Evolutionary conservation across 1,284 basidiomycete species (phyloP).

Genomic region (Crepidotus sp.): DNA sequence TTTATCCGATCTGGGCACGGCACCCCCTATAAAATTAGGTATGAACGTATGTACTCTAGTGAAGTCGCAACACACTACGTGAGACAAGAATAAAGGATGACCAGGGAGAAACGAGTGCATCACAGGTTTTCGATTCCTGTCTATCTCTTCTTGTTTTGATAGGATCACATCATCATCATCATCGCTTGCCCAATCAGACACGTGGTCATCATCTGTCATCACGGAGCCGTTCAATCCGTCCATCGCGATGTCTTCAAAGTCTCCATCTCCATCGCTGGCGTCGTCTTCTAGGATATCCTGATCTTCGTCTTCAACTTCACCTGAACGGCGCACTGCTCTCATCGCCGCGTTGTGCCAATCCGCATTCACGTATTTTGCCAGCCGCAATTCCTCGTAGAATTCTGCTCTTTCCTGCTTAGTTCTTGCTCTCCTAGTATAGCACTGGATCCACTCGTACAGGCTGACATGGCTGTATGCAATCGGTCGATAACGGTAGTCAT

Average conservation of each 20-base stretch:
- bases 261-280: neutral
- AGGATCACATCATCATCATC: neutral
- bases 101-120: too few relatives aligned
- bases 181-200: neutral
- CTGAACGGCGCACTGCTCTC: neutral
- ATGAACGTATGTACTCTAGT: neutral
- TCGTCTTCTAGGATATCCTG: neutral
- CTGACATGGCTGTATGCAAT: too few relatives aligned
- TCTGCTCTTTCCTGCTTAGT: neutral
- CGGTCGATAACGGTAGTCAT: too few relatives aligned
- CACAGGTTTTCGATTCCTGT: neutral
- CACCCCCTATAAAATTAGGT: neutral
- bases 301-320: neutral
- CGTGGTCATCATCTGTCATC: neutral
- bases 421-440: neutral
- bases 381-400: neutral
- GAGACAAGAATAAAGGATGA: neutral
- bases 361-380: neutral
- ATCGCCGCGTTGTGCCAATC: neutral
- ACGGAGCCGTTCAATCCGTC: neutral
- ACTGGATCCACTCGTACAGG: neutral
- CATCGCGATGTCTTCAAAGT: neutral
- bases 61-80: neutral
- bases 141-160: neutral
- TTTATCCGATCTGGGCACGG: neutral